A percentile compares a stretch with the other conserved stretches of the same genome.
Evolutionary conservation across 1,284 basidiomycete genomes (phyloP).

Genomic region (Agaricales sp.): DNA sequence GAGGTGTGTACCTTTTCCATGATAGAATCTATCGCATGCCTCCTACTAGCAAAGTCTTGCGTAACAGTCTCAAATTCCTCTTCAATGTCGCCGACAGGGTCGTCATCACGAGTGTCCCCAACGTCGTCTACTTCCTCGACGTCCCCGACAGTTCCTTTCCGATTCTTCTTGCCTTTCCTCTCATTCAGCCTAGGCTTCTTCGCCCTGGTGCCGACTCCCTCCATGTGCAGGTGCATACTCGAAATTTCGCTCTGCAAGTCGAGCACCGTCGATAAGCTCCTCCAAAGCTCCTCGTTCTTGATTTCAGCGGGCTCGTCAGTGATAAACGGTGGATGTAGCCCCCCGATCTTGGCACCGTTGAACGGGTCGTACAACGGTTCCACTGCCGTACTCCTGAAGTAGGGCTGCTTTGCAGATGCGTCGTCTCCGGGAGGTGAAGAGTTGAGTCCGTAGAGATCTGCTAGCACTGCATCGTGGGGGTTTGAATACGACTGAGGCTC

Average conservation of each 20-base stretch:
- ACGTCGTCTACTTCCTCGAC: slow-evolving; percentile 38
- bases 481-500: slow-evolving; percentile 24
- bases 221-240: slow-evolving; percentile 63
- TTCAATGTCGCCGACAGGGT: slow-evolving; percentile 37
- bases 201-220: slow-evolving; percentile 37
- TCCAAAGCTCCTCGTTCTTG: slow-evolving; percentile 50
- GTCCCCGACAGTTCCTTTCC: slow-evolving; percentile 6
- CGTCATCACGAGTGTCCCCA: slow-evolving; percentile 24
- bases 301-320: slow-evolving; percentile 14
- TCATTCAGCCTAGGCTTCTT: slow-evolving; percentile 23
- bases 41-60: slow-evolving; percentile 55
- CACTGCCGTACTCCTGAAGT: slow-evolving; percentile 17
- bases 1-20: slow-evolving; percentile 50
- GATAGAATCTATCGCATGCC: slow-evolving; percentile 53
- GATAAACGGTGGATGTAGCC: slow-evolving; percentile 17
- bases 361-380: slow-evolving; percentile 40
- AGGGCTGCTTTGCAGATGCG: slow-evolving; percentile 9
- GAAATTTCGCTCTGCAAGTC: slow-evolving; percentile 63
- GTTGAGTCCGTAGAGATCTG: slow-evolving; percentile 31
- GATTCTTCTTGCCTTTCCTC: slow-evolving; percentile 7
- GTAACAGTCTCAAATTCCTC: slow-evolving; percentile 57
- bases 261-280: slow-evolving; percentile 51
- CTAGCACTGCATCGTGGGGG: slow-evolving; percentile 53
- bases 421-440: background rate
- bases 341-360: slow-evolving; percentile 32